phyloP scores from a whole-genome alignment of 2,329 filamentous ascomycete genomes.

The Teratosphaeria pseudoeucalypti region DNA sequence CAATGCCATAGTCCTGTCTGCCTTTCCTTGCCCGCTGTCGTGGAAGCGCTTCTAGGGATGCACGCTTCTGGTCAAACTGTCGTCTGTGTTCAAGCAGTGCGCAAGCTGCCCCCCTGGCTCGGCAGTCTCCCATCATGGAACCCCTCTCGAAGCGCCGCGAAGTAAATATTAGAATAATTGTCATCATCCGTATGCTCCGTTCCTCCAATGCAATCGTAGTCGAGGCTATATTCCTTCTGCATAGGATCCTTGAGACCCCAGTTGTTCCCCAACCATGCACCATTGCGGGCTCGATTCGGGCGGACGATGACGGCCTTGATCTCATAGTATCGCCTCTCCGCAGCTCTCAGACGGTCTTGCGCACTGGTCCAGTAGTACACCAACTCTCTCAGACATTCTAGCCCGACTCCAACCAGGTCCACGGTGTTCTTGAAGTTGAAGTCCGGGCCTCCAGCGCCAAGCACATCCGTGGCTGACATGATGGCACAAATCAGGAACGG shows the following conservation, averaged over 20 bases:
- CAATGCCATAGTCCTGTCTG: background rate
- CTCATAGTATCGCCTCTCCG: slow-evolving; percentile 37
- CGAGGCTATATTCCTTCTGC: slow-evolving; percentile 18
- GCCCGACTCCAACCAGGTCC: slow-evolving; percentile 42
- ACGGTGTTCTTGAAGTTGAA: slow-evolving; percentile 43
- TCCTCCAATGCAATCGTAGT: slow-evolving; percentile 26
- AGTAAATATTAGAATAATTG: slow-evolving; percentile 6
- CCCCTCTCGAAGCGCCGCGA: slow-evolving; percentile 7
- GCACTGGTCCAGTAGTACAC: slow-evolving; percentile 51
- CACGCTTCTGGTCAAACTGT: background rate
- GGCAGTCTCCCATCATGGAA: background rate
- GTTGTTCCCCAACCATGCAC: slow-evolving; percentile 23
- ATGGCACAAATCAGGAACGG: slow-evolving; percentile 55
- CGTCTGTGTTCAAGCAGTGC: slow-evolving; percentile 1
- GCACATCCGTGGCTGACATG: slow-evolving; percentile 54
- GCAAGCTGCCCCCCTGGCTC: background rate
- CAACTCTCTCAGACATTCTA: slow-evolving; percentile 47
- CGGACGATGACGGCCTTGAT: slow-evolving; percentile 31
- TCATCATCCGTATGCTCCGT: slow-evolving; percentile 21
- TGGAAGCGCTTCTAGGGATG: background rate
- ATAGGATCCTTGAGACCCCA: slow-evolving; percentile 25
- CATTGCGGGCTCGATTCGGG: slow-evolving; percentile 27
- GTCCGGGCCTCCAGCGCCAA: slow-evolving; percentile 50
- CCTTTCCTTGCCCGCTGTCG: background rate
- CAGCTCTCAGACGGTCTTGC: slow-evolving; percentile 39